Percentiles rank a stretch among this genome's conserved stretches.
Evolutionary conservation across 1,139 yeast species (phyloP).

Genomic region (Lizanozyma gosingica): DNA sequence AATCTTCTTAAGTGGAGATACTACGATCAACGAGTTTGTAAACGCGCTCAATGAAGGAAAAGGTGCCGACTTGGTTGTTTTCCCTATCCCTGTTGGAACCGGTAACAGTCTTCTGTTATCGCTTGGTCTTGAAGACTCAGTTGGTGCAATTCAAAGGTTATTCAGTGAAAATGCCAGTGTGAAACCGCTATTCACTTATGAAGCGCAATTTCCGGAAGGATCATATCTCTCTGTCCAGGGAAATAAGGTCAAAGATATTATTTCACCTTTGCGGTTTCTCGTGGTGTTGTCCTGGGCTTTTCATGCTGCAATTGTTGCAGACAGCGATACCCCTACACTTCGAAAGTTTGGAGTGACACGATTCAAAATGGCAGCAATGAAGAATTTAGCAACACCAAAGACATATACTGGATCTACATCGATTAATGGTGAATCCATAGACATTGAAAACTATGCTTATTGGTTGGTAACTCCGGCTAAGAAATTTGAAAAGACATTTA

Average conservation of each 20-base stretch:
- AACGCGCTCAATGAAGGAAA: constrained; percentile 33
- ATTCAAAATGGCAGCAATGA: constrained; percentile 59
- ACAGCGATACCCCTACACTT: constrained; percentile 61
- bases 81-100: constrained; percentile 71
- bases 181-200: constrained; percentile 45
- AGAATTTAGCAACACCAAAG: constrained; percentile 41
- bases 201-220: constrained; percentile 44
- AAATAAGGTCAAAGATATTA: constrained; percentile 9
- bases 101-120: constrained; percentile 78
- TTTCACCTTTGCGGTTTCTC: constrained; percentile 33
- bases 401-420: constrained; percentile 33
- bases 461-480: constrained; percentile 56
- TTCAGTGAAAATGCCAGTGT: constrained; percentile 20
- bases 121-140: constrained; percentile 31
- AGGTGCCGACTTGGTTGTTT: constrained; percentile 18
- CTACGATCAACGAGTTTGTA: constrained; percentile 70
- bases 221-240: constrained; percentile 21
- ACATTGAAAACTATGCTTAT: constrained; percentile 21
- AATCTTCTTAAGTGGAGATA: constrained; percentile 75
- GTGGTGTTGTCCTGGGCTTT: constrained; percentile 81
- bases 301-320: constrained; percentile 80
- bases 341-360: constrained; percentile 56
- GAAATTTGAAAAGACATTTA: constrained; percentile 58
- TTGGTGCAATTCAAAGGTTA: constrained; percentile 33
- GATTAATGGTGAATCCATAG: background rate